Percentiles rank a stretch among this genome's conserved stretches.
Conservation (phyloP, 495 filamentous ascomycete species). For the Daldinia grandis region DNA sequence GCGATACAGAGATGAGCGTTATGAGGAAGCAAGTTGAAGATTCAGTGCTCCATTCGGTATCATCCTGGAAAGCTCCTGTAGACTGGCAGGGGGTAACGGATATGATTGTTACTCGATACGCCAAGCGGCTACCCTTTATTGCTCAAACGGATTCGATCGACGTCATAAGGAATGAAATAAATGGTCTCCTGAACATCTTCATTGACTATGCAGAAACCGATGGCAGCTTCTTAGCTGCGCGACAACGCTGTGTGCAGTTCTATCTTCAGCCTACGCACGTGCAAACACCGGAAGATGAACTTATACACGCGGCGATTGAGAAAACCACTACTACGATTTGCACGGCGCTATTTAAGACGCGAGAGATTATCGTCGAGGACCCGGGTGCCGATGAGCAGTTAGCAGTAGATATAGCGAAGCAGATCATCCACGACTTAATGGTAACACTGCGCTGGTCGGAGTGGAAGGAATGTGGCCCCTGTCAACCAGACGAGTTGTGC, state of each 20-base stretch:
- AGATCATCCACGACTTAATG: slow-evolving; percentile 53
- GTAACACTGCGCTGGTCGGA: slow-evolving; percentile 65
- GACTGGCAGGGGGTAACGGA: slow-evolving; percentile 71
- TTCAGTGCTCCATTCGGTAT: slow-evolving; percentile 45
- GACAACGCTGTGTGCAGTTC: slow-evolving; percentile 59
- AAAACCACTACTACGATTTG: slow-evolving; percentile 61
- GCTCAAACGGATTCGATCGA: slow-evolving; percentile 47
- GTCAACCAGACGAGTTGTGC: slow-evolving; percentile 67
- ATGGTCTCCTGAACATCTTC: slow-evolving; percentile 57
- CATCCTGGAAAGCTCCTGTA: slow-evolving; percentile 26
- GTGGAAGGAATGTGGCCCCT: slow-evolving; percentile 68
- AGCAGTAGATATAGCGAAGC: slow-evolving; percentile 3
- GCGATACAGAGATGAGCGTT: slow-evolving; percentile 46
- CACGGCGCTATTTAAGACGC: slow-evolving; percentile 55
- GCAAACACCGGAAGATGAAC: slow-evolving; percentile 46
- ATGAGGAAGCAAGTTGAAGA: slow-evolving; percentile 55
- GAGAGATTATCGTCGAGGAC: slow-evolving; percentile 38
- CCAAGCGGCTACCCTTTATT: slow-evolving; percentile 60
- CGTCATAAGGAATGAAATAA: slow-evolving; percentile 55
- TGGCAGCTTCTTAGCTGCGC: slow-evolving; percentile 44
- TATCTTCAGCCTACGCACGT: slow-evolving; percentile 50
- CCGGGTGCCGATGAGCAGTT: slow-evolving; percentile 12
- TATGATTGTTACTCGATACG: slow-evolving; percentile 67
- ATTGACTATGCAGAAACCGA: slow-evolving; percentile 56
- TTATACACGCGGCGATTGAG: slow-evolving; percentile 55